Conservation (phyloP, 306 rosid genomes). For the Rosa multiflora region DNA sequence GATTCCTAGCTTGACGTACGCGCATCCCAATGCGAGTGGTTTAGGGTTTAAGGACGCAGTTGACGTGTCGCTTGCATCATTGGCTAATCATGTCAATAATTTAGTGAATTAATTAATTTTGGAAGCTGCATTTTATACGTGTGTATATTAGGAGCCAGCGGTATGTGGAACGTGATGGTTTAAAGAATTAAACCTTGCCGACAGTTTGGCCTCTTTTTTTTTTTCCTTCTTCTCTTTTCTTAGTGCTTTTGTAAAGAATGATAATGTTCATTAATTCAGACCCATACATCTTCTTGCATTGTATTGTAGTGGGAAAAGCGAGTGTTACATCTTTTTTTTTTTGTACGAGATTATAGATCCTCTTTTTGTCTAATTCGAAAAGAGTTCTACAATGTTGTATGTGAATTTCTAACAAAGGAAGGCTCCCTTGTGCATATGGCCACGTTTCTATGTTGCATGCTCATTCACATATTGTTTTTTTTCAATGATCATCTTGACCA, state of each 20-base stretch:
- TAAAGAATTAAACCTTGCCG: neutral
- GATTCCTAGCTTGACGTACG: conserved; percentile 18
- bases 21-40: conserved; percentile 15
- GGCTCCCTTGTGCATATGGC: neutral
- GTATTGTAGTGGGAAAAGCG: neutral
- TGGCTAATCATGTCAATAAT: neutral
- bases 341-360: neutral
- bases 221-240: neutral
- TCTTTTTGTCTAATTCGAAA: neutral
- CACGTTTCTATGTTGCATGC: neutral
- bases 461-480: neutral
- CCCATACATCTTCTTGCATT: neutral
- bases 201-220: neutral
- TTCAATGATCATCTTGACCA: neutral
- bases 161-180: neutral
- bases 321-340: neutral
- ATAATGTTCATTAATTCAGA: neutral
- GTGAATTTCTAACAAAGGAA: neutral
- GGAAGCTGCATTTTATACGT: neutral
- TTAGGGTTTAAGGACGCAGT: conserved; percentile 17
- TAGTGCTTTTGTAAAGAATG: neutral
- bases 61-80: conserved; percentile 3
- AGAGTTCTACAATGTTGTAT: neutral
- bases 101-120: neutral
- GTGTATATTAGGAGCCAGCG: neutral